Base-by-base conservation (phyloP, 352 stramenopile species). In the Phytophthora citrophthora region DNA sequence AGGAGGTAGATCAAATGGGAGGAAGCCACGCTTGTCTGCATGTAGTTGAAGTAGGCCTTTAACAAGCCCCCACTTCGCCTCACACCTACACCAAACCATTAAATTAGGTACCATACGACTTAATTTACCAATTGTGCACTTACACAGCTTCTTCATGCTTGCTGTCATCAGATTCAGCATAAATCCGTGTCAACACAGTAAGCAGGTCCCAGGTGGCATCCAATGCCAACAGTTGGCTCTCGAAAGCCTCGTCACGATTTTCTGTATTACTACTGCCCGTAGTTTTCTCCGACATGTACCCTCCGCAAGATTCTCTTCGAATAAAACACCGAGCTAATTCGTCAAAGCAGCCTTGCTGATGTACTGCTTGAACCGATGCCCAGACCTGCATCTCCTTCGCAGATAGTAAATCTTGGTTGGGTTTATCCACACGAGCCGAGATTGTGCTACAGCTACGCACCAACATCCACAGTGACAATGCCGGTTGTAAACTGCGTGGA, bases 381-480 rank as follows among this genome's bases (percentile, higher is more conserved):
- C 83, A 91, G 20, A 90, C 76, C 12, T 79, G 60, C 29, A 64
- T 74, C 18, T 74, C 73, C 52, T 74, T 82, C 1, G 52, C 40
- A 27, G 50, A 10, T n/a, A 53, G 39, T 23, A 61, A 67, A 41
- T 54, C 38, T 44, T 79, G 62, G 40, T 67, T 40, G 6, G 49
- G 18, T 26, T 74, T 65, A 36, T 66, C 61, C 7, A 61, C 47
- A 29, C 41, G 56, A 24, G 46, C 38, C 44, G 27, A 29, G 45
- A 26, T 68, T 32, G 45, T 55, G 29, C 65, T 88, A 72, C 50
- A 88, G 12, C 67, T 51, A 47, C 76, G 76, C 46, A 92, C 31
- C 16, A 81, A 61, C 18, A 88, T 52, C 86, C 86, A 94, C 44
- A 94, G 39, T 5, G 83, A 86, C 9, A 93, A 59, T 5, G 77